A percentile compares a stretch with the other conserved stretches of the same genome.
Evolutionary conservation across 257 asterid genomes (phyloP).

Genomic region (Solanum bukasovii): DNA sequence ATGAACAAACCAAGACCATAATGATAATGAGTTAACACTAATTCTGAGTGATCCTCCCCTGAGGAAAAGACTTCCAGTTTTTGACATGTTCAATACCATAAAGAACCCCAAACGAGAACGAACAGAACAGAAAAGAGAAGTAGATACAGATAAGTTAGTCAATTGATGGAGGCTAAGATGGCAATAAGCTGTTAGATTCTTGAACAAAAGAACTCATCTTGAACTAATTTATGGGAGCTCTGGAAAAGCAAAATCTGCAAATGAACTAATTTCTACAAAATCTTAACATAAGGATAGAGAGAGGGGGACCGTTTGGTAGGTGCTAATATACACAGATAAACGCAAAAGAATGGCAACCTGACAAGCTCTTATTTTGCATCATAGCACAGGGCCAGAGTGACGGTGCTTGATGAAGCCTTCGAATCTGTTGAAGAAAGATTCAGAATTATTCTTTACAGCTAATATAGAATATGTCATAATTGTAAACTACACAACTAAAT

Average conservation of each 20-base stretch:
- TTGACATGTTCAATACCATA: neutral
- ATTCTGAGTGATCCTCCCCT: neutral
- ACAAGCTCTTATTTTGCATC: neutral
- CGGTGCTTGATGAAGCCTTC: neutral
- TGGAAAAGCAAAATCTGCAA: neutral
- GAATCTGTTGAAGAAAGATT: neutral
- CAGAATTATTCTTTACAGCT: neutral
- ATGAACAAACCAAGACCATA: neutral
- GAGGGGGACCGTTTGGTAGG: neutral
- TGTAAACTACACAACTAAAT: neutral
- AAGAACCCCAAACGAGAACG: neutral
- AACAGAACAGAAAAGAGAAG: neutral
- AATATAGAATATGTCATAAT: neutral
- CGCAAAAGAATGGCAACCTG: neutral
- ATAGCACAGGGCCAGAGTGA: neutral
- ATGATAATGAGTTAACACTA: neutral
- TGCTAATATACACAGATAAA: neutral
- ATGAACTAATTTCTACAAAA: neutral
- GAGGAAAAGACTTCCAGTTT: too few relatives aligned
- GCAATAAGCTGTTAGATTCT: neutral
- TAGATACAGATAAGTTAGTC: neutral
- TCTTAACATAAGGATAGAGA: neutral
- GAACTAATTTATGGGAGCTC: neutral
- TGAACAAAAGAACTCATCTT: neutral
- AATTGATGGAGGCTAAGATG: neutral